These are phyloP conservation scores for Penicillium argentinense DNA, from an alignment of 495 filamentous ascomycete genomes.

Conservation along the genomic window DNA sequence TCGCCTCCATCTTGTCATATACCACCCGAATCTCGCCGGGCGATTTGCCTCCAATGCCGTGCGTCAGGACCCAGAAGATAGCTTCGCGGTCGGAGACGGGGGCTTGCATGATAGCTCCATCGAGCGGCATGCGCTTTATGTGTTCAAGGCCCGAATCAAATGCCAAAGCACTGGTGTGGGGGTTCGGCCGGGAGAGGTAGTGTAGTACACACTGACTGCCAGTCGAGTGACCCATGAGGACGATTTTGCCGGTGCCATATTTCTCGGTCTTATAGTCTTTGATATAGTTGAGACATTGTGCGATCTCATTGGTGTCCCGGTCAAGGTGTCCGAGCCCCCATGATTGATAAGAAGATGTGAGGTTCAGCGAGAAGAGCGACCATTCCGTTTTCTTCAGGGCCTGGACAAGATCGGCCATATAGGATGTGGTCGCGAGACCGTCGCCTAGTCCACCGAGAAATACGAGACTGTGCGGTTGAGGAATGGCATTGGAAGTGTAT, in stretches of 20 bases:
- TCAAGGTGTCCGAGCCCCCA: conserved; percentile 70
- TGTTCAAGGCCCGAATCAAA: conserved; percentile 37
- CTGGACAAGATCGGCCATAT: conserved; percentile 51
- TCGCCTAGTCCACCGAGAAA: conserved; percentile 84
- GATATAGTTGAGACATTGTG: conserved; percentile 69
- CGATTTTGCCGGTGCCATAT: conserved; percentile 55
- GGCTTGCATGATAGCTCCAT: conserved; percentile 77
- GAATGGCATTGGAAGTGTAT: conserved; percentile 30
- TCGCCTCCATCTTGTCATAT: conserved; percentile 22
- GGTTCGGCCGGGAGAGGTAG: conserved; percentile 52
- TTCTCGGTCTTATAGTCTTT: conserved; percentile 39
- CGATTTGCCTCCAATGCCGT: conserved; percentile 22
- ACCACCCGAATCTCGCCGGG: conserved; percentile 21
- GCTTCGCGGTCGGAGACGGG: conserved; percentile 73
- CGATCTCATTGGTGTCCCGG: conserved; percentile 74
- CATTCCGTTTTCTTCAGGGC: conserved; percentile 59
- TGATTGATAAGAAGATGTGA: conserved; percentile 64
- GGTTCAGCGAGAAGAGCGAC: conserved; percentile 60
- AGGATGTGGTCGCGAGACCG: conserved; percentile 68
- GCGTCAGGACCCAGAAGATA: conserved; percentile 34
- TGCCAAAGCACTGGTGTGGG: conserved; percentile 24
- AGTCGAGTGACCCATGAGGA: conserved; percentile 82
- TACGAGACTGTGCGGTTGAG: conserved; percentile 65
- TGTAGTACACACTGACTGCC: conserved; percentile 84
- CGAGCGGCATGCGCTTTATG: conserved; percentile 42